A percentile compares a stretch with the other conserved stretches of the same genome.
Evolutionary conservation across 1,284 basidiomycete species (phyloP).

Genomic region (Austroboletus niveus): DNA sequence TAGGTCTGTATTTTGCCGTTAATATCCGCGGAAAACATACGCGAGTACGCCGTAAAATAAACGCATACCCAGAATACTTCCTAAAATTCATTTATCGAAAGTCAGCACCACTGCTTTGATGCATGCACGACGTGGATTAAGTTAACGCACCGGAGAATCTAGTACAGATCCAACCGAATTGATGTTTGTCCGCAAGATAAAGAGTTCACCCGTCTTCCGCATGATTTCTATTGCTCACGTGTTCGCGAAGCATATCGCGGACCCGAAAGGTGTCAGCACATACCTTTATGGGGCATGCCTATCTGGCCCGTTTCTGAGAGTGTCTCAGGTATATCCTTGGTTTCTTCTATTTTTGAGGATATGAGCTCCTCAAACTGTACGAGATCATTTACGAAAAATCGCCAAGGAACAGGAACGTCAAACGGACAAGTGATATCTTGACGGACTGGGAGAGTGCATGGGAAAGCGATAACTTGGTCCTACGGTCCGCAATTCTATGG

Average conservation of each 20-base stretch:
- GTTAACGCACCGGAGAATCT: slow-evolving; percentile 79
- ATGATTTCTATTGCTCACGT: slow-evolving; percentile 73
- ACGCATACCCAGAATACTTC: slow-evolving; percentile 87
- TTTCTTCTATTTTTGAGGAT: slow-evolving; percentile 92
- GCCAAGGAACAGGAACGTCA: slow-evolving; percentile 14
- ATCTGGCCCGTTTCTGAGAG: slow-evolving; percentile 96
- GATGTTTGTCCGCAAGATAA: slow-evolving; percentile 92
- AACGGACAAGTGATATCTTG: slow-evolving; percentile 82
- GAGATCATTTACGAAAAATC: neutral
- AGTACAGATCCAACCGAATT: slow-evolving; percentile 94
- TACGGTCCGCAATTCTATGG: slow-evolving; percentile 34
- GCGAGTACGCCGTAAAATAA: neutral
- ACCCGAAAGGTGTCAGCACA: slow-evolving; percentile 2
- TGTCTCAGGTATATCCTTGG: slow-evolving; percentile 92
- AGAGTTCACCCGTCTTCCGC: slow-evolving; percentile 95
- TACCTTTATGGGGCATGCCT: slow-evolving; percentile 79
- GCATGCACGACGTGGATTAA: slow-evolving; percentile 1
- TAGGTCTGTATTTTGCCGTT: slow-evolving; percentile 54
- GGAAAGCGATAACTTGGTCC: slow-evolving; percentile 94
- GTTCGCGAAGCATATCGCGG: slow-evolving; percentile 13
- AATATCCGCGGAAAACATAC: slow-evolving; percentile 12
- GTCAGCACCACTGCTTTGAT: neutral
- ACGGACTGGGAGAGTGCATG: slow-evolving; percentile 95
- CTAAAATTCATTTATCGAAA: slow-evolving; percentile 37
- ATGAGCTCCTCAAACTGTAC: slow-evolving; percentile 87